phyloP scores from a whole-genome alignment of 2,329 filamentous ascomycete genomes.

The Thielaviopsis ethacetica region DNA sequence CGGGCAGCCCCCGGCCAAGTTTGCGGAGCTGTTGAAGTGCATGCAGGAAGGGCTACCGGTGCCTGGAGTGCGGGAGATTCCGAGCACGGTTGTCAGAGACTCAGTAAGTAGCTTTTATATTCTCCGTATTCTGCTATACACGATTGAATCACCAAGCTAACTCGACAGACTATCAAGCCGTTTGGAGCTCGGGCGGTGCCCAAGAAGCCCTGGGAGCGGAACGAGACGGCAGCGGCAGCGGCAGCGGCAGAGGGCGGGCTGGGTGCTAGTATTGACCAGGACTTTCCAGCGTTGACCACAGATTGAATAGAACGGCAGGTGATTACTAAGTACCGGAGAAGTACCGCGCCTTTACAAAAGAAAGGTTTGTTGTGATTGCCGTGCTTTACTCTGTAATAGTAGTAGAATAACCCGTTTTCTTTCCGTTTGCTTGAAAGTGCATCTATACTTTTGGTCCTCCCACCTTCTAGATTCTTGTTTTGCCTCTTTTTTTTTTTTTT shows the following conservation, averaged over 20 bases:
- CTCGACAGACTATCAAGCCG: slow-evolving; percentile 8
- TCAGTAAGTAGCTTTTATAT: slow-evolving; percentile 32
- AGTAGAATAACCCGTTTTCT: not conserved
- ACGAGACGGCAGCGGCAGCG: not conserved
- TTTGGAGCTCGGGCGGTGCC: slow-evolving; percentile 9
- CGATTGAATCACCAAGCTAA: slow-evolving; percentile 20
- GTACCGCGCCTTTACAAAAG: too few species aligned
- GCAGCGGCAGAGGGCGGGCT: not conserved
- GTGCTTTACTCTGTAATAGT: too few species aligned
- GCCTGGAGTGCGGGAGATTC: slow-evolving; percentile 76
- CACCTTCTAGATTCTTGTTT: not conserved
- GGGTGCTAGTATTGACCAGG: slow-evolving; percentile 2
- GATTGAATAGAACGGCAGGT: not conserved
- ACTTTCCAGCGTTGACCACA: slow-evolving; percentile 6
- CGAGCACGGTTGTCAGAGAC: slow-evolving; percentile 58
- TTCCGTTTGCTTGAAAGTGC: not conserved
- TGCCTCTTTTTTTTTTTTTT: not conserved
- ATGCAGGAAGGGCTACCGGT: slow-evolving; percentile 70
- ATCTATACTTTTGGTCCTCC: not conserved
- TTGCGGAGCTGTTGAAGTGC: slow-evolving; percentile 72
- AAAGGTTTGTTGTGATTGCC: too few species aligned
- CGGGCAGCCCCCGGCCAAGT: slow-evolving; percentile 24
- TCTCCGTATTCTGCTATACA: not conserved
- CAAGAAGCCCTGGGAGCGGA: slow-evolving; percentile 10
- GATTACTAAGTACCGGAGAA: too few species aligned